These are phyloP conservation scores for Mimosa pudica DNA, from an alignment of 306 rosid species.

Conservation along the genomic window DNA sequence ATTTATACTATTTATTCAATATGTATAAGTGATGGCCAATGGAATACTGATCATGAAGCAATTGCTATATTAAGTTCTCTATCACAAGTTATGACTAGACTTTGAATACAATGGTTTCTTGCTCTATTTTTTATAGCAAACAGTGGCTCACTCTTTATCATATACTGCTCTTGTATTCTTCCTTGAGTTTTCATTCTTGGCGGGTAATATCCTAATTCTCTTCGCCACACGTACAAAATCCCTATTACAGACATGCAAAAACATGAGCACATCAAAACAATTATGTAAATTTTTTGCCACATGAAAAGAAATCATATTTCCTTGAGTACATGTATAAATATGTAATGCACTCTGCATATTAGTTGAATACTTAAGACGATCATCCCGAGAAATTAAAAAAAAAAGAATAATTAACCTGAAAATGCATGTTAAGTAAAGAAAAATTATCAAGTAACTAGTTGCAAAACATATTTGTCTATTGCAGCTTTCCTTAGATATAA, in stretches of 20 bases:
- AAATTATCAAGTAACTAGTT: neutral
- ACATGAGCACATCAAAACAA: neutral
- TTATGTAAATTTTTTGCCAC: neutral
- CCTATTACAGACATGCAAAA: conserved; percentile 38
- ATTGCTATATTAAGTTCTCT: neutral
- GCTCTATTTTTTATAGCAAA: neutral
- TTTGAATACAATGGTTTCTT: too few species aligned
- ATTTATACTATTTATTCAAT: too few species aligned
- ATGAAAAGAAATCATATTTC: neutral
- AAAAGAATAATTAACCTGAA: neutral
- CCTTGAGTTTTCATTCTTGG: conserved; percentile 64
- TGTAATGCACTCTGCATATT: neutral
- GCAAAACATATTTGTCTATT: neutral
- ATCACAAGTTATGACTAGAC: too few species aligned
- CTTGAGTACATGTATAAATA: neutral
- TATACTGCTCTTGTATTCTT: conserved; percentile 45
- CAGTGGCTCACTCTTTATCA: neutral
- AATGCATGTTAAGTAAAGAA: too few species aligned
- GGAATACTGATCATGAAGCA: neutral
- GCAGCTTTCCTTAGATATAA: too few species aligned
- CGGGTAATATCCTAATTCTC: conserved; percentile 81
- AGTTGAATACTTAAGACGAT: neutral
- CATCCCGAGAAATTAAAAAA: neutral
- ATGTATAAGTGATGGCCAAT: neutral
- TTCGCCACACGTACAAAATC: conserved; percentile 91